Percentiles rank a stretch among this genome's conserved stretches.
Conservation (phyloP, 1,284 basidiomycete genomes). For the Cutaneotrichosporon sp. region DNA sequence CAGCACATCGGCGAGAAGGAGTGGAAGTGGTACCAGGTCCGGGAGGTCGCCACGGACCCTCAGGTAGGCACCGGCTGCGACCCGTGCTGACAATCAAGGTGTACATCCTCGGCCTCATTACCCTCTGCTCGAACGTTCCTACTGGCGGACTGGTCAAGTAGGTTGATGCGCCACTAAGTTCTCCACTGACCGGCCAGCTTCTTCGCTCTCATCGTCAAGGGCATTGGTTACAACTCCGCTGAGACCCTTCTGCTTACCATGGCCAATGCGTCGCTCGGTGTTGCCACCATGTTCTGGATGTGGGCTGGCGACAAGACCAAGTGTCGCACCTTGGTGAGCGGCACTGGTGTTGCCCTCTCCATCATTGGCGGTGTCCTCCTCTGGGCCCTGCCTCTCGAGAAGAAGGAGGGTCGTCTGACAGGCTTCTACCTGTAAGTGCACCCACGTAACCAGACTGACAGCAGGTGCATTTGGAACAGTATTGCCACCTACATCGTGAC, state of each 20-base stretch:
- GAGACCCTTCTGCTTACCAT: constrained; percentile 24
- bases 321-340: constrained; percentile 19
- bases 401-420: not conserved
- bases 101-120: constrained; percentile 7
- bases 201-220: constrained; percentile 26
- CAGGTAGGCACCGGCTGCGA: not conserved
- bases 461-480: not conserved
- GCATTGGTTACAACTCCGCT: constrained; percentile 21
- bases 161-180: not conserved
- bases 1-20: constrained; percentile 43
- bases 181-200: constrained; percentile 8
- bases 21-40: constrained; percentile 33
- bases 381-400: constrained; percentile 12
- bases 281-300: constrained; percentile 20
- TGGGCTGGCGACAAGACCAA: constrained; percentile 22
- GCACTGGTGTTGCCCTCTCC: constrained; percentile 15
- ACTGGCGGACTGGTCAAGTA: constrained; percentile 26
- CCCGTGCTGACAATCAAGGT: no score
- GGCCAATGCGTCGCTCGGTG: constrained; percentile 20
- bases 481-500: constrained; percentile 3
- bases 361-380: constrained; percentile 24
- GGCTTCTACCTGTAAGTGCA: not conserved
- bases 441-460: not conserved
- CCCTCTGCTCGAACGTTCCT: constrained; percentile 18
- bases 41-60: constrained; percentile 32